phyloP scores from a whole-genome alignment of 2,329 filamentous ascomycete species.

The Penicillium sp. region DNA sequence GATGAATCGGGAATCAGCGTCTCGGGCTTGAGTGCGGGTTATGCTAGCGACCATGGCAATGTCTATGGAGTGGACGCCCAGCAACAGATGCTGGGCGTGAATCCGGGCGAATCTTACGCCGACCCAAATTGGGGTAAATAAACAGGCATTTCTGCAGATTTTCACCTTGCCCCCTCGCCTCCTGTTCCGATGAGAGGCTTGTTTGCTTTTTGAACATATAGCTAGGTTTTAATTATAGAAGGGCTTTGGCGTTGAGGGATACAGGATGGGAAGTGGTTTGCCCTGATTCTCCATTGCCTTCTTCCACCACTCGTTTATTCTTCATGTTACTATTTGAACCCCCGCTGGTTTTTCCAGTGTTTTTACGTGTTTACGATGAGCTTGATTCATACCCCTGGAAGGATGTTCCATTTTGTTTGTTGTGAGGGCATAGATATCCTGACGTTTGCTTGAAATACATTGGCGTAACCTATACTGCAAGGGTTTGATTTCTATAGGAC shows the following conservation, averaged over 20 bases:
- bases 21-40: constrained; percentile 42
- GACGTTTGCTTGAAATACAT: neutral
- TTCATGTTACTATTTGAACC: constrained; percentile 16
- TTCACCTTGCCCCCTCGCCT: constrained; percentile 9
- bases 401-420: constrained; percentile 19
- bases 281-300: neutral
- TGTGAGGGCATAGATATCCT: constrained; percentile 15
- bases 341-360: constrained; percentile 7
- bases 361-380: constrained; percentile 30
- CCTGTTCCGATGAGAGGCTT: neutral
- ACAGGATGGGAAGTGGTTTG: constrained; percentile 23
- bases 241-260: constrained; percentile 31
- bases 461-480: neutral
- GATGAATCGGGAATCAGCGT: constrained; percentile 45
- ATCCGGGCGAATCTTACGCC: constrained; percentile 33
- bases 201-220: neutral
- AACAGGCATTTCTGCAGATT: constrained; percentile 1
- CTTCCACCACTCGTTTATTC: constrained; percentile 7
- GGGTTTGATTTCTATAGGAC: neutral
- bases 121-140: constrained; percentile 37
- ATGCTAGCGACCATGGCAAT: constrained; percentile 37
- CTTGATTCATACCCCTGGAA: constrained; percentile 29
- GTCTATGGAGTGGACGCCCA: constrained; percentile 36
- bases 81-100: constrained; percentile 36
- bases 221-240: constrained; percentile 5